These are phyloP conservation scores for Eucalyptus tenuipes DNA, from an alignment of 345 rosid species.

Conservation along the genomic window DNA sequence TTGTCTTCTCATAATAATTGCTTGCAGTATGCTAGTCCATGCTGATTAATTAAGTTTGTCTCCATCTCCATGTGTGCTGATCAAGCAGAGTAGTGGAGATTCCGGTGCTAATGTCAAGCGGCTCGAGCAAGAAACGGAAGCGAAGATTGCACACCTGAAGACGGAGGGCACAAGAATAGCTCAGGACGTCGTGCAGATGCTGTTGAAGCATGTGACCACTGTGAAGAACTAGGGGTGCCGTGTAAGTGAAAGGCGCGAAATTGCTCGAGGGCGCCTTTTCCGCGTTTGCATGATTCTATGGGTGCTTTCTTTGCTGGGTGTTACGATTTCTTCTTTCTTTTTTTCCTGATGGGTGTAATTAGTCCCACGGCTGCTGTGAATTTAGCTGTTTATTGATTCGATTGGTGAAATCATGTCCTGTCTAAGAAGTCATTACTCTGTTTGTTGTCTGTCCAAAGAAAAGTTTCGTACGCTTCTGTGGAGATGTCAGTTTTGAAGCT, in stretches of 20 bases:
- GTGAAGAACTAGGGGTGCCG: slow-evolving; percentile 34
- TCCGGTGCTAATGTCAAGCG: slow-evolving; percentile 87
- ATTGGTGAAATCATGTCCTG: not conserved
- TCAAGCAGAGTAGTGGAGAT: slow-evolving; percentile 69
- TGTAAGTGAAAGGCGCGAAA: not conserved
- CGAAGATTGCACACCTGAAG: slow-evolving; percentile 55
- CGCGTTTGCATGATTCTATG: not conserved
- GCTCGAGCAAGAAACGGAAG: slow-evolving; percentile 64
- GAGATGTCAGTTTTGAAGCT: not conserved
- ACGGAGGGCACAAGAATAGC: slow-evolving; percentile 46
- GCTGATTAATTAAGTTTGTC: not conserved
- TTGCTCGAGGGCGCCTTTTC: not conserved
- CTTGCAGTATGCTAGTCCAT: not conserved
- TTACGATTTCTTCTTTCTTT: not conserved
- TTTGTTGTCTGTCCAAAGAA: not conserved
- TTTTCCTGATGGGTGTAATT: not conserved
- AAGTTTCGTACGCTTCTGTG: not conserved
- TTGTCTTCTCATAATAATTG: not conserved
- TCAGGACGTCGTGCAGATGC: slow-evolving; percentile 51
- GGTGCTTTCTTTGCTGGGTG: not conserved
- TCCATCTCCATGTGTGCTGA: not conserved
- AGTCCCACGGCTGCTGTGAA: not conserved
- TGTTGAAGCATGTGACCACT: slow-evolving; percentile 53
- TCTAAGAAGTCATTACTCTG: no score
- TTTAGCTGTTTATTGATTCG: not conserved